Base-by-base conservation (phyloP, 2,329 filamentous ascomycete genomes). In the Incumbomyces lentus region DNA sequence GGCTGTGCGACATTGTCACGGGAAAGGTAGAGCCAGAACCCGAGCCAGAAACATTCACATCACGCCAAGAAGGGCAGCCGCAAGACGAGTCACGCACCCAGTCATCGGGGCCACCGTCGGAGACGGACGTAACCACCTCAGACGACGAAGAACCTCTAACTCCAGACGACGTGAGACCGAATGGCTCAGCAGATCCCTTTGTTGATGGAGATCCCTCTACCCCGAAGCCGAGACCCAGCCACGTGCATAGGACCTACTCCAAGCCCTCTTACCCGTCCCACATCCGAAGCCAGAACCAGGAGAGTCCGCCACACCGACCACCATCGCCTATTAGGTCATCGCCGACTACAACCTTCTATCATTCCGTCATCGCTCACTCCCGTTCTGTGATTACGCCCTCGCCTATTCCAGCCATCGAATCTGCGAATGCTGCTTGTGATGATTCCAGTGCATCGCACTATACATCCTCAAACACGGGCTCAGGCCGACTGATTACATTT, bases 1-100 rank as follows among this genome's bases (percentile, higher is more conserved):
- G 90, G 90, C 80, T 98, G 8, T 87, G 86, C 50, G 84, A 93
- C 60, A 82, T 93, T 40, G 78, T 95, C 16, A 81, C 82, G 2
- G 81, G 79, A 29, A 72, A 68, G 18, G 30, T 57, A 7, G 53
- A 59, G 7, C 49, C 49, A 8, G 34, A 37, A 10, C 58, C 58
- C 6, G 58, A 60, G 48, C 52, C 55, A 12, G 44, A 51, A 11
- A 52, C 55, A 26, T 47, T 52, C 34, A 53, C 47, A 14, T 55
- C 56, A 37, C 47, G 53, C 2, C 14, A 22, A 33, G 44, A 55
- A 29, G 38, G 50, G 12, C 22, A 26, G 22, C 22, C 5, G 5
- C 22, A 8, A 26, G 22, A 4, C 22, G 26, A 44, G 6, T 4
- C 41, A 13, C 13, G 10, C 13, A n/a, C 31, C 11, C 31, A 44